These are phyloP conservation scores for Pseudophaeomoniella oleicola DNA, from an alignment of 2,329 filamentous ascomycete genomes.

Conservation along the genomic window DNA sequence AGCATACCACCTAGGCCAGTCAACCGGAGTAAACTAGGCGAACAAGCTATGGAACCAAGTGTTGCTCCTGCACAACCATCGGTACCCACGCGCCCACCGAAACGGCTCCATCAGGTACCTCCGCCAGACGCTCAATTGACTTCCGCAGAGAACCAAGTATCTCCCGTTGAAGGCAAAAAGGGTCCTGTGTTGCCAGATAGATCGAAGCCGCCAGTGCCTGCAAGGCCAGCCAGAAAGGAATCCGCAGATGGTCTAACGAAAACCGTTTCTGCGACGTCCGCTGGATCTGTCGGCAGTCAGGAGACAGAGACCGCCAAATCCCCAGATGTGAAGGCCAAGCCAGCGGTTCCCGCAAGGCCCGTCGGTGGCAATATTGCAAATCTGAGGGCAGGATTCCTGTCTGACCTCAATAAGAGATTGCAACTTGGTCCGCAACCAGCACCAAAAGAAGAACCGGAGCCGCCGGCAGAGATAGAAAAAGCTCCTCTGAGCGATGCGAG, in stretches of 20 bases:
- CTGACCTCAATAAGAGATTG: constrained; percentile 78
- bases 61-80: constrained; percentile 6
- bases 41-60: constrained; percentile 11
- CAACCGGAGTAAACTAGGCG: constrained; percentile 11
- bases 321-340: constrained; percentile 54
- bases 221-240: constrained; percentile 43
- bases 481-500: constrained; percentile 75
- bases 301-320: constrained; percentile 16
- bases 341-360: constrained; percentile 64
- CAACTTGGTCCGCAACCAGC: constrained; percentile 65
- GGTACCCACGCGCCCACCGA: constrained; percentile 18
- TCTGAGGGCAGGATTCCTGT: constrained; percentile 82
- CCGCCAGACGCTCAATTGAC: constrained; percentile 18
- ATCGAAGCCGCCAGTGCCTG: constrained; percentile 53
- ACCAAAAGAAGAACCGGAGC: constrained; percentile 52
- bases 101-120: constrained; percentile 17
- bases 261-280: constrained; percentile 24
- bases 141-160: constrained; percentile 18
- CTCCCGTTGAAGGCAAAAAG: constrained; percentile 35
- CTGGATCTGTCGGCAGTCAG: constrained; percentile 17
- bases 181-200: constrained; percentile 40
- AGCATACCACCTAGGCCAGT: constrained; percentile 15
- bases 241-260: constrained; percentile 20
- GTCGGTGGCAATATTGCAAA: constrained; percentile 71
- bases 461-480: constrained; percentile 48